These are phyloP conservation scores for Stenocarpella maydis DNA, from an alignment of 2,329 filamentous ascomycete genomes.

Conservation along the genomic window DNA sequence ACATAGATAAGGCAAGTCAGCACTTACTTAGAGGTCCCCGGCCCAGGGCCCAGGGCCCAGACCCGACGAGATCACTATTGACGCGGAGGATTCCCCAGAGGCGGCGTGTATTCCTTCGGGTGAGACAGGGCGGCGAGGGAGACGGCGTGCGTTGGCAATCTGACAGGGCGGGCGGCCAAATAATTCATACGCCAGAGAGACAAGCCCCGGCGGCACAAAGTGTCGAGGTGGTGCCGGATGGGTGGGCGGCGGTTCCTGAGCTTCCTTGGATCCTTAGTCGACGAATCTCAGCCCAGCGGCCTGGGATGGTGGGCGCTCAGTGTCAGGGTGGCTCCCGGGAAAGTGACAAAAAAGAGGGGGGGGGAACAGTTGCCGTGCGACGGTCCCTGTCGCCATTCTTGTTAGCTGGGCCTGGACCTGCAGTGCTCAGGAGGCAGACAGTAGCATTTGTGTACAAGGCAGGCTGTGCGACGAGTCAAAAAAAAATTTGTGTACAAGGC, in stretches of 20 bases:
- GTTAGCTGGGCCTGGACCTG: background rate
- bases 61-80: conserved; percentile 7
- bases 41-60: background rate
- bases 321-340: no score
- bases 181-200: no score
- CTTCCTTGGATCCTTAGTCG: conserved; percentile 18
- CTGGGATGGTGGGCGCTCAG: background rate
- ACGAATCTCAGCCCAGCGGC: conserved; percentile 17
- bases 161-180: background rate
- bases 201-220: conserved; percentile 18
- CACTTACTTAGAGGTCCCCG: background rate
- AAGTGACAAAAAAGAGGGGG: background rate
- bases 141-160: conserved; percentile 3
- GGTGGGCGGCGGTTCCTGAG: conserved; percentile 5
- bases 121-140: conserved; percentile 14
- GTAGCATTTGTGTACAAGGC: background rate
- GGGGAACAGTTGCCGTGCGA: conserved; percentile 13
- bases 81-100: conserved; percentile 4
- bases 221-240: conserved; percentile 13
- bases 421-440: conserved; percentile 8
- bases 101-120: conserved; percentile 13
- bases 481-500: no score
- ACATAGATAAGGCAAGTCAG: conserved; percentile 5
- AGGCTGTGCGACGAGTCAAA: conserved; percentile 4
- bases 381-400: background rate